phyloP scores from a whole-genome alignment of 1,284 basidiomycete genomes.

The Takashimella tepidaria region DNA sequence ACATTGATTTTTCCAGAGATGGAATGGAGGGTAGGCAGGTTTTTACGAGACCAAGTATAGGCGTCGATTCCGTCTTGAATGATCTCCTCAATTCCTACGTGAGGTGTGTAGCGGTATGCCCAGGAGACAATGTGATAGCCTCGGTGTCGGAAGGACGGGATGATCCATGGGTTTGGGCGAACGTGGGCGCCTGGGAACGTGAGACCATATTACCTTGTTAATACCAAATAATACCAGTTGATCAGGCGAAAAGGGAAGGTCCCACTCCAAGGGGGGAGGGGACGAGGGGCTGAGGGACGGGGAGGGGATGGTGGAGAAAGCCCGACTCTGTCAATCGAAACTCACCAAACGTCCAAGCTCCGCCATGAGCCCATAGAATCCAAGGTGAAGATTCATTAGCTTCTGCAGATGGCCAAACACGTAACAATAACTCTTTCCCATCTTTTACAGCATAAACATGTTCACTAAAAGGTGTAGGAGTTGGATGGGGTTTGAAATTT shows the following conservation, averaged over 20 bases:
- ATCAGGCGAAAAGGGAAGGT: too few species aligned
- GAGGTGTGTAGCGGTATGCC: slow-evolving; percentile 16
- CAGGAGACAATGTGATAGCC: slow-evolving; percentile 15
- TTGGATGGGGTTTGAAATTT: neutral
- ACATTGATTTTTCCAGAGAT: slow-evolving; percentile 13
- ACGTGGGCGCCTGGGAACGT: slow-evolving; percentile 9
- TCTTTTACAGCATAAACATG: slow-evolving; percentile 21
- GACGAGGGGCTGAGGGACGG: too few species aligned
- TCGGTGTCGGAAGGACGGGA: slow-evolving; percentile 9
- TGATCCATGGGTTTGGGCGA: slow-evolving; percentile 18
- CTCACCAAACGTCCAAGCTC: slow-evolving; percentile 11
- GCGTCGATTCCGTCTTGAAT: slow-evolving; percentile 13
- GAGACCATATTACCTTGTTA: neutral
- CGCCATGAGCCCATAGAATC: slow-evolving; percentile 34
- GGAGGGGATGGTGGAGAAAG: too few species aligned
- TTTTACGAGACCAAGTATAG: slow-evolving; percentile 8
- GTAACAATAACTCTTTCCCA: slow-evolving; percentile 23
- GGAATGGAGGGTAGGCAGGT: slow-evolving; percentile 5
- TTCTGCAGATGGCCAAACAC: slow-evolving; percentile 19
- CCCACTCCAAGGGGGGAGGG: too few species aligned
- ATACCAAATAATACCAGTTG: too few species aligned
- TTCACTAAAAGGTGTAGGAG: slow-evolving; percentile 9
- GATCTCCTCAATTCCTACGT: slow-evolving; percentile 12
- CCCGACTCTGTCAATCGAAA: too few species aligned
- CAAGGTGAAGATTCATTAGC: slow-evolving; percentile 3